Conservation (phyloP, 495 filamentous ascomycete species). For the Penicillium diatomitis region DNA sequence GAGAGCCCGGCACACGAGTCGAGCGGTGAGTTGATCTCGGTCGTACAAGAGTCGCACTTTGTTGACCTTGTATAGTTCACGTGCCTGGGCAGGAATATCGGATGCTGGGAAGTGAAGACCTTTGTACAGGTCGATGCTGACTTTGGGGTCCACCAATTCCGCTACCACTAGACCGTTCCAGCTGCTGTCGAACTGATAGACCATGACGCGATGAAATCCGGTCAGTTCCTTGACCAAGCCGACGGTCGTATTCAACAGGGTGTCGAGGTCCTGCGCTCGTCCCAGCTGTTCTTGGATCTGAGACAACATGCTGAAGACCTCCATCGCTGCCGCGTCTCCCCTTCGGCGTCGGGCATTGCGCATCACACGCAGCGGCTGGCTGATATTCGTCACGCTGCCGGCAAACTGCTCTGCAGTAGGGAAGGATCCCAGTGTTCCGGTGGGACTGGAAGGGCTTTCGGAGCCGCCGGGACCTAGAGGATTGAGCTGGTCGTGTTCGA, state of each 20-base stretch:
- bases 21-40: slow-evolving; percentile 41
- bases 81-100: slow-evolving; percentile 81
- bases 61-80: slow-evolving; percentile 64
- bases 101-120: slow-evolving; percentile 86
- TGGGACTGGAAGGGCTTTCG: slow-evolving; percentile 47
- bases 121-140: slow-evolving; percentile 82
- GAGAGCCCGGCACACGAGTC: slow-evolving; percentile 70
- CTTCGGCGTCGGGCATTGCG: slow-evolving; percentile 66
- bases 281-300: slow-evolving; percentile 53
- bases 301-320: slow-evolving; percentile 79
- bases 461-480: slow-evolving; percentile 56
- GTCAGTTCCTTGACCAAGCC: slow-evolving; percentile 62
- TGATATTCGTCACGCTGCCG: slow-evolving; percentile 57
- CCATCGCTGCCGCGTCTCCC: slow-evolving; percentile 85
- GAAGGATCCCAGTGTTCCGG: slow-evolving; percentile 62
- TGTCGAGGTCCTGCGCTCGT: slow-evolving; percentile 37
- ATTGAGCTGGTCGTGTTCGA: slow-evolving; percentile 68
- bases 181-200: slow-evolving; percentile 81
- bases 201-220: slow-evolving; percentile 87
- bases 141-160: slow-evolving; percentile 70
- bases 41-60: slow-evolving; percentile 34
- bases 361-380: slow-evolving; percentile 69
- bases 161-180: slow-evolving; percentile 85
- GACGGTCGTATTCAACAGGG: slow-evolving; percentile 39
- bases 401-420: slow-evolving; percentile 64